phyloP scores from a whole-genome alignment of 1,284 basidiomycete genomes.

The Ganoderma sinense region DNA sequence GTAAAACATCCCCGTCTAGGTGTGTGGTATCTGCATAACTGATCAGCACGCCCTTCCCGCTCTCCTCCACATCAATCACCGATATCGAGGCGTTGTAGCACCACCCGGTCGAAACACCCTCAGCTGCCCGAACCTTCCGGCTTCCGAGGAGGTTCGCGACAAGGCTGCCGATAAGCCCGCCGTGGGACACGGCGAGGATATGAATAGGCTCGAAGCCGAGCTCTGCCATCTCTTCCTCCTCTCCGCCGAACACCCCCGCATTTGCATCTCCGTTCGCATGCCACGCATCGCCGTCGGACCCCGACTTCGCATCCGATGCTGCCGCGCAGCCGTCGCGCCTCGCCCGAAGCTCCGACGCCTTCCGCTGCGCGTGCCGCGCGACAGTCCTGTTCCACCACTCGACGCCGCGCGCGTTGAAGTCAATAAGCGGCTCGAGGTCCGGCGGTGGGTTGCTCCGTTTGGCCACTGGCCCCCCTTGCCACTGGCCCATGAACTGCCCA shows the following conservation, averaged over 20 bases:
- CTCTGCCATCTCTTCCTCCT: conserved; percentile 23
- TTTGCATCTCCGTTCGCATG: neutral
- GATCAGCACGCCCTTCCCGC: conserved; percentile 52
- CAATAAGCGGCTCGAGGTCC: conserved; percentile 44
- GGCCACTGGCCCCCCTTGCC: conserved; percentile 56
- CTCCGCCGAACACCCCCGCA: neutral
- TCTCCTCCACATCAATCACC: conserved; percentile 57
- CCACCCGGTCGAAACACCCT: conserved; percentile 50
- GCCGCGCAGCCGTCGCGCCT: neutral
- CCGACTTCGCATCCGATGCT: neutral
- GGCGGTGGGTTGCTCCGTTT: conserved; percentile 31
- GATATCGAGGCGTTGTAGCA: conserved; percentile 69
- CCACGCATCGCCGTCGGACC: conserved; percentile 3
- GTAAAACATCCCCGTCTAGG: conserved; percentile 47
- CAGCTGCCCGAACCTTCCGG: conserved; percentile 45
- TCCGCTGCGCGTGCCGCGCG: conserved; percentile 44
- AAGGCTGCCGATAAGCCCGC: conserved; percentile 65
- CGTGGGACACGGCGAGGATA: conserved; percentile 72
- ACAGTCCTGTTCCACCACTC: conserved; percentile 68
- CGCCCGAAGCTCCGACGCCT: conserved; percentile 18
- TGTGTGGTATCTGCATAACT: conserved; percentile 66
- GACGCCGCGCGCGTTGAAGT: conserved; percentile 55
- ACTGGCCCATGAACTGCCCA: conserved; percentile 66
- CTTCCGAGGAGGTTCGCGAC: conserved; percentile 53
- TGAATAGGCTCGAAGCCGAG: conserved; percentile 40